Conservation (phyloP, 2,329 filamentous ascomycete genomes). For the Berkeleyomyces basicola region DNA sequence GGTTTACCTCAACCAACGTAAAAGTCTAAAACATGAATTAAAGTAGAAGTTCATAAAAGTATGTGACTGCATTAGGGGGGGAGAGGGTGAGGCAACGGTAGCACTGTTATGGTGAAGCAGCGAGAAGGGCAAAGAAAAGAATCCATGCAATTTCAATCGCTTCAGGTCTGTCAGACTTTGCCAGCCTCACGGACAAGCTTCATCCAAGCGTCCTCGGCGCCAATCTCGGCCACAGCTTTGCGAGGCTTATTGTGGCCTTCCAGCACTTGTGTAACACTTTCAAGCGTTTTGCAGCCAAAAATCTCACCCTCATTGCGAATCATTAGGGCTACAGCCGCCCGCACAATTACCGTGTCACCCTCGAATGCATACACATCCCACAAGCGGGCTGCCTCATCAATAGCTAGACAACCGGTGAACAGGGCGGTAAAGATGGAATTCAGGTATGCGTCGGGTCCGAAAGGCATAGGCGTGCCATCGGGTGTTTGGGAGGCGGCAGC, state of each 20-base stretch:
- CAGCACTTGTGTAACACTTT: slow-evolving; percentile 28
- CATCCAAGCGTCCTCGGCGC: slow-evolving; percentile 34
- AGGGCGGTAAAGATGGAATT: slow-evolving; percentile 44
- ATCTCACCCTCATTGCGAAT: slow-evolving; percentile 35
- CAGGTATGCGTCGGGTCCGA: slow-evolving; percentile 36
- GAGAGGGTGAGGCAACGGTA: neutral
- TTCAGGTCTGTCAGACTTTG: slow-evolving; percentile 18
- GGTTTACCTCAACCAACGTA: neutral
- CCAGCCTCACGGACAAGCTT: slow-evolving; percentile 24
- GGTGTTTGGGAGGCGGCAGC: neutral
- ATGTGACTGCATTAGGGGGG: neutral
- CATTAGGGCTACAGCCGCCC: slow-evolving; percentile 54
- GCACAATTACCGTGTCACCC: slow-evolving; percentile 53
- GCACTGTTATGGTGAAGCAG: neutral
- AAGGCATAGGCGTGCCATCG: neutral
- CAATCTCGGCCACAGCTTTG: slow-evolving; percentile 25
- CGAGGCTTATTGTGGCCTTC: slow-evolving; percentile 20
- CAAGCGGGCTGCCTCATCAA: slow-evolving; percentile 55
- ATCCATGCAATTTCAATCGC: neutral
- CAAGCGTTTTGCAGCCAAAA: slow-evolving; percentile 28
- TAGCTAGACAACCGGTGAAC: slow-evolving; percentile 44
- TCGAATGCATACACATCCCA: slow-evolving; percentile 79
- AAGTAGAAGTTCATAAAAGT: neutral
- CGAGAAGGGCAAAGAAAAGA: neutral
- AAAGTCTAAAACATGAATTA: neutral